phyloP scores from a whole-genome alignment of 2,329 filamentous ascomycete genomes.

The Monilinia vaccinii-corymbosi region DNA sequence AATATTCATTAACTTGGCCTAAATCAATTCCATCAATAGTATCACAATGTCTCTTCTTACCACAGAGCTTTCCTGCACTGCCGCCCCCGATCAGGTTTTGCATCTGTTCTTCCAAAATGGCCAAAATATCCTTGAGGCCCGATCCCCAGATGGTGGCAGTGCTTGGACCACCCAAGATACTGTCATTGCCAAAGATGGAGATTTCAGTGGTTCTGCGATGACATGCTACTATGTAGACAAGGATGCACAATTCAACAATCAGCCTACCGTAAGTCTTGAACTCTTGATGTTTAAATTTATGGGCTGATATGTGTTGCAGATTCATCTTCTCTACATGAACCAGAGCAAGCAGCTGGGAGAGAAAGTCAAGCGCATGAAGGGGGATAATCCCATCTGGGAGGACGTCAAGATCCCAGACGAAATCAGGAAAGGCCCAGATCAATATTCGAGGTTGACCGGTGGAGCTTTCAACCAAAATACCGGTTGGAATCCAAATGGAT shows the following conservation, averaged over 20 bases:
- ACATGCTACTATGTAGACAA: conserved; percentile 5
- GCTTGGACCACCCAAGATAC: conserved; percentile 2
- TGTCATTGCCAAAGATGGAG: conserved; percentile 3
- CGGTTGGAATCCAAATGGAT: conserved; percentile 5
- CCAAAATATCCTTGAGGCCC: background rate
- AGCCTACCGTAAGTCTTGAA: background rate
- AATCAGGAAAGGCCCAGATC: conserved; percentile 1
- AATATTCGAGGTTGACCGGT: conserved; percentile 1
- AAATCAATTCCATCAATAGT: background rate
- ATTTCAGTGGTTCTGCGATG: background rate
- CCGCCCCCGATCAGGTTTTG: background rate
- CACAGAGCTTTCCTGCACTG: background rate
- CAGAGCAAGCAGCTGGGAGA: background rate
- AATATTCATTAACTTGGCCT: background rate
- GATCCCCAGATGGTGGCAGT: conserved; percentile 1
- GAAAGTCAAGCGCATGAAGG: conserved; percentile 3
- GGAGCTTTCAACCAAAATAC: background rate
- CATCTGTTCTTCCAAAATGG: conserved; percentile 5
- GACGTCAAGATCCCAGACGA: background rate
- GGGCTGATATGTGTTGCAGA: background rate
- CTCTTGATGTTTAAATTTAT: background rate
- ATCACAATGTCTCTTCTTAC: conserved; percentile 4
- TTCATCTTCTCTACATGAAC: conserved; percentile 7
- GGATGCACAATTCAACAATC: background rate
- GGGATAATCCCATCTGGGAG: conserved; percentile 3